Evolutionary conservation across 768 basidiomycete genomes (phyloP).

Genomic region (Austroboletus eburneus): DNA sequence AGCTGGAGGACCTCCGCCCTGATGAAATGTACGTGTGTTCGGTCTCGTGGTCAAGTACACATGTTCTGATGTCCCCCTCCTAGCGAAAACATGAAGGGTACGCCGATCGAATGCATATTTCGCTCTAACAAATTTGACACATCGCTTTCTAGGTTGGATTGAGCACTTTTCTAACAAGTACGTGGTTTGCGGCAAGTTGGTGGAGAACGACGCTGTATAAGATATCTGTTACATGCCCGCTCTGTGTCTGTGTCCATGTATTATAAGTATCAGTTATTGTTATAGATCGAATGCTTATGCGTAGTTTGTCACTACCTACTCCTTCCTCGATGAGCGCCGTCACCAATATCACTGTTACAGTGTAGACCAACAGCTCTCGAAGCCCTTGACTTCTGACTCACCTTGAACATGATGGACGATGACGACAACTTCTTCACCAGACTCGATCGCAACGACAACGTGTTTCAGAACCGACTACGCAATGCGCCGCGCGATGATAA

Average conservation of each 20-base stretch:
- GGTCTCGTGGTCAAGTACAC: background rate
- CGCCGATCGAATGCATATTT: too few relatives aligned
- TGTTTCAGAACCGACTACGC: slow-evolving; percentile 37
- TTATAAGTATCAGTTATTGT: slow-evolving; percentile 7
- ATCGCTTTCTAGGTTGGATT: slow-evolving; percentile 54
- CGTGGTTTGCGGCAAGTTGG: slow-evolving; percentile 82
- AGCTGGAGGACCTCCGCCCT: slow-evolving; percentile 67
- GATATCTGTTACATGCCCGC: background rate
- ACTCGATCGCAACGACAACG: slow-evolving; percentile 14
- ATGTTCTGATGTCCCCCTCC: background rate
- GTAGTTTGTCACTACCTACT: too few relatives aligned
- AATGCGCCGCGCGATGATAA: slow-evolving; percentile 31
- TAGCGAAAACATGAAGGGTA: slow-evolving; percentile 90
- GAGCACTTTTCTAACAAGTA: slow-evolving; percentile 94
- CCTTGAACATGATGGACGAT: slow-evolving; percentile 16
- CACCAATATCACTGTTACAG: too few relatives aligned
- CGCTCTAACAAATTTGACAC: too few relatives aligned
- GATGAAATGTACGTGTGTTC: slow-evolving; percentile 78
- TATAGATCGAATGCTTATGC: too few relatives aligned
- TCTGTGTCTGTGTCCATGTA: slow-evolving; percentile 8
- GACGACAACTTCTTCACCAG: slow-evolving; percentile 28
- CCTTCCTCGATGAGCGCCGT: too few relatives aligned
- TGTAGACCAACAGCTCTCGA: background rate
- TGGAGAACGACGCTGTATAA: slow-evolving; percentile 63
- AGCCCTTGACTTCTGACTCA: background rate